phyloP scores from a whole-genome alignment of 306 rosid species.

The Cucurbita maxima region DNA sequence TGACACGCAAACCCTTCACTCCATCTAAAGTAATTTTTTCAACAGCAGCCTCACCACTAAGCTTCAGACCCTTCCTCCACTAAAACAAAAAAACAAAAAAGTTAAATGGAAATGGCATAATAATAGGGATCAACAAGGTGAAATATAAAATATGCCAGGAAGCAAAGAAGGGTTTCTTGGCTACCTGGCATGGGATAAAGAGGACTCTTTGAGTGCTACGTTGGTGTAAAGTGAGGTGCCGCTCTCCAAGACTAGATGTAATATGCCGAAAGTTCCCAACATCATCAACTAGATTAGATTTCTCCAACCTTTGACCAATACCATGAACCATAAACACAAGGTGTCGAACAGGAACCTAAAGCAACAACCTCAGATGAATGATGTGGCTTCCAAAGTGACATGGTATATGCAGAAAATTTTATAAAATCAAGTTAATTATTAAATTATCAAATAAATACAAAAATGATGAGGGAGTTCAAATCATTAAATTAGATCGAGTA shows the following conservation, averaged over 20 bases:
- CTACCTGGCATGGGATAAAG: conserved; percentile 93
- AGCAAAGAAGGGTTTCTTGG: conserved; percentile 1
- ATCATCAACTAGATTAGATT: conserved; percentile 94
- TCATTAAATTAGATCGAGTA: not conserved
- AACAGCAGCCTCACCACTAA: conserved; percentile 85
- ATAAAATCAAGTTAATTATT: not conserved
- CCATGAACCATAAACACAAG: conserved; percentile 99
- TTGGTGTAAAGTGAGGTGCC: conserved; percentile 70
- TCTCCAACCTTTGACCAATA: conserved; percentile 97
- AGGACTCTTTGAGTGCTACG: conserved; percentile 78
- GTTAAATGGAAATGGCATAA: not conserved
- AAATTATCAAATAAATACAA: not conserved
- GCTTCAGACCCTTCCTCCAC: conserved; percentile 99
- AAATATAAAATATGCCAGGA: not conserved
- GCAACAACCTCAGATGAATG: conserved; percentile 7
- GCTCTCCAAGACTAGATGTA: conserved; percentile 75
- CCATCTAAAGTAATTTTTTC: conserved; percentile 89
- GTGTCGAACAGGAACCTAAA: conserved; percentile 89
- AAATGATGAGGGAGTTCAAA: not conserved
- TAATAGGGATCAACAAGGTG: not conserved
- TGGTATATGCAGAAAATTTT: not conserved
- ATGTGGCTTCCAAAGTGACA: not conserved
- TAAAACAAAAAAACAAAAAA: conserved; percentile 13
- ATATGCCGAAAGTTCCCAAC: conserved; percentile 65
- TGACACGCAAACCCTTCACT: conserved; percentile 90